Evolutionary conservation across 345 rosid genomes (phyloP).

Genomic region (Mercurialis annua): DNA sequence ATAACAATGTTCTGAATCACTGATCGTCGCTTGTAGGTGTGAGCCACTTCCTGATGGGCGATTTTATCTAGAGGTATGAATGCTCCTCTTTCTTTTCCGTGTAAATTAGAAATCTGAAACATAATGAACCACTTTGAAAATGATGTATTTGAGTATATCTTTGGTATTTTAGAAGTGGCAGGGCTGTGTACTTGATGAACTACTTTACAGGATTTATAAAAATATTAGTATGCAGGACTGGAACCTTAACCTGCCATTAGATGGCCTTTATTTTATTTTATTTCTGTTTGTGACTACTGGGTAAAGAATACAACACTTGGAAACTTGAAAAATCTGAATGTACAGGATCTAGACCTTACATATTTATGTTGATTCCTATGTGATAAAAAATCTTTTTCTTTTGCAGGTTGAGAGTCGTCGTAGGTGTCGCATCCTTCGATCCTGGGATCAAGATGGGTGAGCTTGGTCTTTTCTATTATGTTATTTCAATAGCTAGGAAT

Average conservation of each 20-base stretch:
- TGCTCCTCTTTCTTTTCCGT: neutral
- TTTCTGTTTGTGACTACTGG: slow-evolving; percentile 4
- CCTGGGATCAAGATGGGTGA: slow-evolving; percentile 98
- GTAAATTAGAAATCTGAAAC: neutral
- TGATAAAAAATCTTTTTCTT: slow-evolving; percentile 6
- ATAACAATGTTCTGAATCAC: neutral
- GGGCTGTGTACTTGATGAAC: neutral
- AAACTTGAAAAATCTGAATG: neutral
- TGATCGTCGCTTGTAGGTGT: slow-evolving; percentile 46
- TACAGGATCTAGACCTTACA: neutral
- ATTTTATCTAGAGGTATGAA: slow-evolving; percentile 73
- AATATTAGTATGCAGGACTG: too few relatives aligned
- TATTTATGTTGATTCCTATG: neutral
- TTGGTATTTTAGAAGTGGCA: neutral
- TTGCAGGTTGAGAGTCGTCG: slow-evolving; percentile 81
- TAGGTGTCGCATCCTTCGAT: slow-evolving; percentile 65
- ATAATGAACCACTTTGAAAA: neutral
- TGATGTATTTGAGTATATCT: neutral
- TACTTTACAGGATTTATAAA: neutral
- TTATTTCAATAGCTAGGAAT: neutral
- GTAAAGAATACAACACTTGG: neutral
- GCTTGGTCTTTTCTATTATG: slow-evolving; percentile 28
- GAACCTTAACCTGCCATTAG: neutral
- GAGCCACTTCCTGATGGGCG: slow-evolving; percentile 95
- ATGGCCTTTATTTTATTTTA: too few relatives aligned